Evolutionary conservation across 371 early-diverging fungal genomes (phyloP).

Genomic region (Mortierella sp.): DNA sequence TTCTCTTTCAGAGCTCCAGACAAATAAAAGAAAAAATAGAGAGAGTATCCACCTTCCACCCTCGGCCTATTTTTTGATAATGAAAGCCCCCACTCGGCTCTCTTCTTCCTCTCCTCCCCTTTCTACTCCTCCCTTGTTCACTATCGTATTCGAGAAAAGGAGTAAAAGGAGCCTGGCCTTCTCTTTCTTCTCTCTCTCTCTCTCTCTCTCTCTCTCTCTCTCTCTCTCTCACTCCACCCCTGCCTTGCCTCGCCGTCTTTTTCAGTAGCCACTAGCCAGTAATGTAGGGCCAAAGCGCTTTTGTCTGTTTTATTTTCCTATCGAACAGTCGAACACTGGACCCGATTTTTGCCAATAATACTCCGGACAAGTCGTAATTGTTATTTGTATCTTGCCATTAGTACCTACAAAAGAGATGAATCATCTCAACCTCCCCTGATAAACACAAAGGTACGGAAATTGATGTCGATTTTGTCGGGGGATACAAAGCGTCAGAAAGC

Average conservation of each 20-base stretch:
- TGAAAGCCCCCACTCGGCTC: constrained; percentile 1
- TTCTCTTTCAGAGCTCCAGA: neutral
- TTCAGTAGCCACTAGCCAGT: neutral
- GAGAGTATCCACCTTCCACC: no score
- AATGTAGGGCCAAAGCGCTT: neutral
- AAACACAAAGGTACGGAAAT: no score
- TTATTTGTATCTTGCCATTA: neutral
- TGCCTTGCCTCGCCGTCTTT: neutral
- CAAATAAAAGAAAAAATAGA: neutral
- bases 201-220: constrained; percentile 10
- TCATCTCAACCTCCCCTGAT: neutral
- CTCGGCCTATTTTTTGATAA: constrained; percentile 1
- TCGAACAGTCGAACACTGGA: no score
- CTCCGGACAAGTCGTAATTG: neutral
- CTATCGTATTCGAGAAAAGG: neutral
- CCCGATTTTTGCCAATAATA: no score
- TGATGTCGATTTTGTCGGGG: neutral
- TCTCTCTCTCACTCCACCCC: neutral
- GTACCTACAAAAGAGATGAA: neutral
- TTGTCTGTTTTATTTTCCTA: neutral
- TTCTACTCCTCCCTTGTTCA: neutral
- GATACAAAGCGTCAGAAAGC: no score
- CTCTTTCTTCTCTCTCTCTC: constrained; percentile 7
- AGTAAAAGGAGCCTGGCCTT: constrained; percentile 2
- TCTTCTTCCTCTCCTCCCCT: neutral